These are phyloP conservation scores for Ophiostoma himal-ulmi DNA, from an alignment of 2,329 filamentous ascomycete genomes.

Conservation along the genomic window DNA sequence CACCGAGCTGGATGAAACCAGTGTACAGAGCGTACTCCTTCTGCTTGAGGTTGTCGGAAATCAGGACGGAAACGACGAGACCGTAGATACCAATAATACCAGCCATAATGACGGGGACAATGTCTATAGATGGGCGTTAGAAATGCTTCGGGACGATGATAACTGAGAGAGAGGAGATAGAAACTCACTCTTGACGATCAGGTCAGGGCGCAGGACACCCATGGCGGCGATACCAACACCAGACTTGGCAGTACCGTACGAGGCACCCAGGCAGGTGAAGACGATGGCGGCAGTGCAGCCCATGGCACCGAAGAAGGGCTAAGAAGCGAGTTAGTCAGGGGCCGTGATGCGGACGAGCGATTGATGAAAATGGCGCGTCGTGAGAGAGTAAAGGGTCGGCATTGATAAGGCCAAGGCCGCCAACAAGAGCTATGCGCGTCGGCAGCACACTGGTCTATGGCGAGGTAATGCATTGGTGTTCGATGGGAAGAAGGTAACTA, in stretches of 20 bases:
- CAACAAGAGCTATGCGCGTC: neutral
- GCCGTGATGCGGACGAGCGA: constrained; percentile 1
- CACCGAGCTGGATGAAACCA: constrained; percentile 79
- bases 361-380: constrained; percentile 14
- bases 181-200: constrained; percentile 95
- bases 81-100: constrained; percentile 99
- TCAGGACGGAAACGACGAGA: constrained; percentile 79
- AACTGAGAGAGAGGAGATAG: neutral
- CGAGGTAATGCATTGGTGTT: neutral
- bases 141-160: neutral
- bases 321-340: constrained; percentile 12
- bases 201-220: constrained; percentile 94
- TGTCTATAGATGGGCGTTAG: constrained; percentile 58
- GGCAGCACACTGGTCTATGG: neutral
- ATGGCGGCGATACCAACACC: constrained; percentile 97
- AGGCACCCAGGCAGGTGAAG: constrained; percentile 62
- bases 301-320: constrained; percentile 95
- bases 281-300: constrained; percentile 67
- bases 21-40: constrained; percentile 65
- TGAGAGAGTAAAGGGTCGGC: neutral
- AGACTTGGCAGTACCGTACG: constrained; percentile 98
- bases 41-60: constrained; percentile 73
- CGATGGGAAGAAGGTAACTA: constrained; percentile 50
- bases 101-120: constrained; percentile 99
- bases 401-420: neutral